These are phyloP conservation scores for Malus hybrid DNA, from an alignment of 331 rosid genomes.

Conservation along the genomic window DNA sequence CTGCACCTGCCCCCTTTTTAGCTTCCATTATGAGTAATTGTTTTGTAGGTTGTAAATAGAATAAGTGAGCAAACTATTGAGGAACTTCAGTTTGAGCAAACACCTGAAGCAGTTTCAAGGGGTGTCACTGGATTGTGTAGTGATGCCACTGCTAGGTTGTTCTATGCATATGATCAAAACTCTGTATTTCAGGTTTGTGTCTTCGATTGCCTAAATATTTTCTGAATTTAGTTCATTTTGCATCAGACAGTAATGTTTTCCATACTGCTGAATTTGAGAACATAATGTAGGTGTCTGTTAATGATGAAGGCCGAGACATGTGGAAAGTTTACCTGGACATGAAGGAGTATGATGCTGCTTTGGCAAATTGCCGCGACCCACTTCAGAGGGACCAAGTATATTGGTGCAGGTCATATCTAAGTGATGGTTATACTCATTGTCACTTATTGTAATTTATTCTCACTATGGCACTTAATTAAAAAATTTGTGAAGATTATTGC, in stretches of 20 bases:
- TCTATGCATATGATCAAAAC: slow-evolving; percentile 91
- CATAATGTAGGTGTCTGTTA: slow-evolving; percentile 70
- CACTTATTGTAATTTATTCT: background rate
- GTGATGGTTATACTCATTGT: background rate
- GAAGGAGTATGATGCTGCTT: slow-evolving; percentile 87
- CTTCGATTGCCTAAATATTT: slow-evolving; percentile 15
- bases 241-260: slow-evolving; percentile 14
- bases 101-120: slow-evolving; percentile 69
- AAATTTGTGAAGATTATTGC: background rate
- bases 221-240: slow-evolving; percentile 20
- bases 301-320: slow-evolving; percentile 95
- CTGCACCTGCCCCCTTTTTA: background rate
- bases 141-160: slow-evolving; percentile 93
- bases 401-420: slow-evolving; percentile 55
- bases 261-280: slow-evolving; percentile 25
- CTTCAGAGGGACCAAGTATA: slow-evolving; percentile 96
- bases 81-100: slow-evolving; percentile 93
- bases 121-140: slow-evolving; percentile 94
- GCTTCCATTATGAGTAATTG: slow-evolving; percentile 18
- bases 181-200: slow-evolving; percentile 75
- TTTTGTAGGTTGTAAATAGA: slow-evolving; percentile 85
- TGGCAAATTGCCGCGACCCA: slow-evolving; percentile 86
- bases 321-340: slow-evolving; percentile 97
- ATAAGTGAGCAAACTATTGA: slow-evolving; percentile 84
- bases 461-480: background rate